Evolutionary conservation across 331 rosid genomes (phyloP).

Genomic region (Quercus lobata): DNA sequence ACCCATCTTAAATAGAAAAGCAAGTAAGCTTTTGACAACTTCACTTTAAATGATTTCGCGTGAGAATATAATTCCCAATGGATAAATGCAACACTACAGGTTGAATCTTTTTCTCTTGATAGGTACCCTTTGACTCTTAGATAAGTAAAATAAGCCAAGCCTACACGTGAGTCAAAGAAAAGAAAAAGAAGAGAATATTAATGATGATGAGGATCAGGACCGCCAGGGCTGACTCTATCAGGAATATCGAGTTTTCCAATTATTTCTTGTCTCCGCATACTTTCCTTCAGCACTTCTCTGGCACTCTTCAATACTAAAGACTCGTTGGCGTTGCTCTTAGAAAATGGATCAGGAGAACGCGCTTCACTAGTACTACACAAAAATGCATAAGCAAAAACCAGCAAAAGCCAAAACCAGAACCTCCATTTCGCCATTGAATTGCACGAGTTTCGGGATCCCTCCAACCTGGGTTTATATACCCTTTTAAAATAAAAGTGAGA

Average conservation of each 20-base stretch:
- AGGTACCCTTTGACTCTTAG: no score
- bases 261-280: conserved; percentile 28
- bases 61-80: no score
- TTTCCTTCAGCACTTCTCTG: conserved; percentile 38
- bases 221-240: conserved; percentile 40
- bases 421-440: conserved; percentile 2
- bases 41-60: no score
- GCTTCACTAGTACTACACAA: not conserved
- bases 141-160: no score
- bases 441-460: no score
- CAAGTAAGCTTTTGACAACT: no score
- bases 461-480: no score
- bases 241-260: conserved; percentile 7
- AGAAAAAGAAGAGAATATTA: not conserved
- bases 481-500: no score
- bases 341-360: conserved; percentile 9
- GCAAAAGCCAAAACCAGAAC: conserved; percentile 7
- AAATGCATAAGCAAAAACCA: not conserved
- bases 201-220: conserved; percentile 43
- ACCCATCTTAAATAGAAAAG: no score
- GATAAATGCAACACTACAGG: no score
- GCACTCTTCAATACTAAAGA: conserved; percentile 24
- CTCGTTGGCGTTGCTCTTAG: not conserved
- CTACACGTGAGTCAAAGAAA: no score
- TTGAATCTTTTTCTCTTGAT: no score